Evolutionary conservation across 169 alveolate species (phyloP).

Genomic region (Cryptosporidium parvum): DNA sequence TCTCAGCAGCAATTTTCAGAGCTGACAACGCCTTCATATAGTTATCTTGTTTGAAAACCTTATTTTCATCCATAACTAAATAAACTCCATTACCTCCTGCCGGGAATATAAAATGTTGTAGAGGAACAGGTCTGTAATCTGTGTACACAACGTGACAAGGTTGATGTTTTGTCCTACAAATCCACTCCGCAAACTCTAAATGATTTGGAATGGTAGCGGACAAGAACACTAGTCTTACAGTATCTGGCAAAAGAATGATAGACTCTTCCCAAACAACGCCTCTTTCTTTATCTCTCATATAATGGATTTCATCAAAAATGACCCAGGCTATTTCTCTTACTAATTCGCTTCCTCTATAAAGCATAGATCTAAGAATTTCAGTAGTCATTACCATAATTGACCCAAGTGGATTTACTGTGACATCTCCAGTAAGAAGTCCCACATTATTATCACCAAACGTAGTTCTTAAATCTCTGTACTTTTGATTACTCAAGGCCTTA

Average conservation of each 20-base stretch:
- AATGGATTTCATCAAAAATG: conserved; percentile 96
- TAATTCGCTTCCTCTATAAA: conserved; percentile 98
- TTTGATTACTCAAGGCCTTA: conserved; percentile 98
- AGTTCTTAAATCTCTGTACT: conserved; percentile 97
- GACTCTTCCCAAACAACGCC: conserved; percentile 99
- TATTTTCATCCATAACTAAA: conserved; percentile 95
- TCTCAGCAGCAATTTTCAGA: conserved; percentile 44
- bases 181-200: conserved; percentile 99
- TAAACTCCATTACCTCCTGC: conserved; percentile 95
- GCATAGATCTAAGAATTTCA: conserved; percentile 97
- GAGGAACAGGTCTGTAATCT: conserved; percentile 98
- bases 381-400: conserved; percentile 99
- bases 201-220: conserved; percentile 99
- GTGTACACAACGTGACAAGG: conserved; percentile 98
- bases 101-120: conserved; percentile 96
- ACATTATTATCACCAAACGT: conserved; percentile 95
- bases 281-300: conserved; percentile 99
- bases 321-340: conserved; percentile 91
- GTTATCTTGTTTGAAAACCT: conserved; percentile 87
- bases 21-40: conserved; percentile 78
- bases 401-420: conserved; percentile 97
- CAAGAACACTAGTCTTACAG: conserved; percentile 95
- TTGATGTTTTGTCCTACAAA: conserved; percentile 95
- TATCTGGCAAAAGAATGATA: conserved; percentile 93
- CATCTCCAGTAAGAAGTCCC: conserved; percentile 99